Conservation (phyloP, 352 stramenopile species). For the Globisporangium okanoganense region DNA sequence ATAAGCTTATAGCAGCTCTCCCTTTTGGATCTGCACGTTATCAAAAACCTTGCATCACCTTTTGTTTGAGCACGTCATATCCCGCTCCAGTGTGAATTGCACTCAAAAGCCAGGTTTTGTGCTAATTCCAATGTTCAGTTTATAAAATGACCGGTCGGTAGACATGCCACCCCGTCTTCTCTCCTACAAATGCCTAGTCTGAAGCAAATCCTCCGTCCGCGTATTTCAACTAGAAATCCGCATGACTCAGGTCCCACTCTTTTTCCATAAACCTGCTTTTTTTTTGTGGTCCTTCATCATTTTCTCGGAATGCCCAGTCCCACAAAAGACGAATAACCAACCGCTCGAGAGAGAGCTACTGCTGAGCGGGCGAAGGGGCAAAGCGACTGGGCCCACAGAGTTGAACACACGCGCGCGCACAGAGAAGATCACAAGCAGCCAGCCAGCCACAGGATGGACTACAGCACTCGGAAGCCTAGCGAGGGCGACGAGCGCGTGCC, state of each 20-base stretch:
- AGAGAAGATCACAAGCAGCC: not conserved
- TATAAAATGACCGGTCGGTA: not conserved
- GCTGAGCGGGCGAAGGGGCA: not conserved
- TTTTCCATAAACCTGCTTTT: not conserved
- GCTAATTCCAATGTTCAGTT: not conserved
- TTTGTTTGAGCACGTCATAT: not conserved
- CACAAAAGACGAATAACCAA: not conserved
- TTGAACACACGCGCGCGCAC: not conserved
- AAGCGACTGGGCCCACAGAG: not conserved
- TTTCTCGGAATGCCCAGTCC: not conserved
- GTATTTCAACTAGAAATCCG: not conserved
- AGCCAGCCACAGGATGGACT: not conserved
- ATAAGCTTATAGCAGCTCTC: not conserved
- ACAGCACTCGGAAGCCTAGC: not conserved
- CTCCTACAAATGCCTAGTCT: not conserved
- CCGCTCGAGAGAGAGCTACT: not conserved
- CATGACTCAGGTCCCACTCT: not conserved
- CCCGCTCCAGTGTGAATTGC: not conserved
- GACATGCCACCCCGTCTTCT: not conserved
- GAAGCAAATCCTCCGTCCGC: not conserved
- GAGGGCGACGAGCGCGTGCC: not conserved
- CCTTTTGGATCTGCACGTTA: not conserved
- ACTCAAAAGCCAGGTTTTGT: not conserved
- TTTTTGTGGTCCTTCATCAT: not conserved
- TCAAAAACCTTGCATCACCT: not conserved